Evolutionary conservation across 1,139 yeast species (phyloP).

Genomic region (Candida glucosophila): DNA sequence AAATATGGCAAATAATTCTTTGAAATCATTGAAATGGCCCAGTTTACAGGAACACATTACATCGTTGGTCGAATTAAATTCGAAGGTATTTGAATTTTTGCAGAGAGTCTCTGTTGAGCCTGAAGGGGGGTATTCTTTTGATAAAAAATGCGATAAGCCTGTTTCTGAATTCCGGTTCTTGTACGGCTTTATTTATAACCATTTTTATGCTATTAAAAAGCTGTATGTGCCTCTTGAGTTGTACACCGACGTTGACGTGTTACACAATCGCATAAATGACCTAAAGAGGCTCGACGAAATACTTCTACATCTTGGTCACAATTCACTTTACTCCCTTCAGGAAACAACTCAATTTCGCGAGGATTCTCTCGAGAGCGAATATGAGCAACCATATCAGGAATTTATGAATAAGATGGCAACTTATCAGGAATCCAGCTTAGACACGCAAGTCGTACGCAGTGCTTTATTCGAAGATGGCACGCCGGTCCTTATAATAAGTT

Average conservation of each 20-base stretch:
- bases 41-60: constrained; percentile 32
- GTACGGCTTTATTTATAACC: constrained; percentile 58
- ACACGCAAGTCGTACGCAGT: constrained; percentile 47
- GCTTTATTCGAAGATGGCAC: constrained; percentile 66
- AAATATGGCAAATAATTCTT: constrained; percentile 76
- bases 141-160: constrained; percentile 16
- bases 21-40: constrained; percentile 53
- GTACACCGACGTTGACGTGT: constrained; percentile 11
- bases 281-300: constrained; percentile 22
- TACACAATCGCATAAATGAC: constrained; percentile 17
- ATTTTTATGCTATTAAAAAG: constrained; percentile 47
- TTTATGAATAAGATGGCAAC: constrained; percentile 65
- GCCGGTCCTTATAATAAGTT: constrained; percentile 56
- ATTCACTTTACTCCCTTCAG: constrained; percentile 39
- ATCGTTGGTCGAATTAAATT: constrained; percentile 36
- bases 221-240: constrained; percentile 21
- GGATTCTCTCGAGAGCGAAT: constrained; percentile 32
- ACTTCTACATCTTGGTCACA: constrained; percentile 26
- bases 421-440: constrained; percentile 37
- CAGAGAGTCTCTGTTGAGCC: constrained; percentile 16
- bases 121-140: constrained; percentile 15
- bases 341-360: constrained; percentile 41
- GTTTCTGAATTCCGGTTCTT: constrained; percentile 46
- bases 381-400: constrained; percentile 51
- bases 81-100: constrained; percentile 42